Percentiles rank a stretch among this genome's conserved stretches.
phyloP scores from a whole-genome alignment of 2,329 filamentous ascomycete species.

The Aspergillus amoenus region DNA sequence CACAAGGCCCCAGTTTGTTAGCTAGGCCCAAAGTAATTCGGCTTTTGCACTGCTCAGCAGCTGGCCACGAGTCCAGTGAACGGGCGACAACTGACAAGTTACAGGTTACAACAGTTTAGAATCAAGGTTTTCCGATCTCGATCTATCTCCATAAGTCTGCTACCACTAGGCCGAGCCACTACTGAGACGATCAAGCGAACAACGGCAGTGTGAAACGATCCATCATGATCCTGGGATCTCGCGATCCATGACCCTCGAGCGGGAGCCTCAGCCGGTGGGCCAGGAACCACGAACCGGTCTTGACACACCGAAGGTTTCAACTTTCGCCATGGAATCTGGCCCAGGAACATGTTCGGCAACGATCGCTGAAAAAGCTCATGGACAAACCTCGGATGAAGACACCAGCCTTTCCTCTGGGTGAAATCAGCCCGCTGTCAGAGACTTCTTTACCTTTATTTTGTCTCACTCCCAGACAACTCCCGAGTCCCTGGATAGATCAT shows the following conservation, averaged over 20 bases:
- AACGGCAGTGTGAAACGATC: not conserved
- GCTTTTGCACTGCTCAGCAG: not conserved
- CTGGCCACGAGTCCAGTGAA: not conserved
- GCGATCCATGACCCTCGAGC: not conserved
- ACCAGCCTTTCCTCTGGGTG: not conserved
- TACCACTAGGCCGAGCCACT: not conserved
- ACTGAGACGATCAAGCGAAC: conserved; percentile 1
- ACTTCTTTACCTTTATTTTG: not conserved
- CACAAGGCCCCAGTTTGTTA: not conserved
- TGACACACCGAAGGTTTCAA: conserved; percentile 1
- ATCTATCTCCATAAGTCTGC: not conserved
- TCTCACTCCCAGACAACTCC: not conserved
- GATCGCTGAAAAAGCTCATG: conserved; percentile 10
- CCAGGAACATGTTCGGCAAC: conserved; percentile 19
- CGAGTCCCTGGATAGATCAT: not conserved
- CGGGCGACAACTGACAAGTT: too few relatives aligned
- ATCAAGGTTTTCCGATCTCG: not conserved
- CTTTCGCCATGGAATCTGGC: not conserved
- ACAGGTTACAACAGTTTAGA: not conserved
- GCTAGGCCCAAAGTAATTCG: not conserved
- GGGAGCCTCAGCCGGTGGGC: conserved; percentile 1
- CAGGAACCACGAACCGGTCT: conserved; percentile 10
- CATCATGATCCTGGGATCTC: conserved; percentile 5
- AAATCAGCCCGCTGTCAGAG: not conserved
- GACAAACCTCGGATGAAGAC: conserved; percentile 3